These are phyloP conservation scores for Erythrophleum ivorense DNA, from an alignment of 331 rosid species.

Conservation along the genomic window DNA sequence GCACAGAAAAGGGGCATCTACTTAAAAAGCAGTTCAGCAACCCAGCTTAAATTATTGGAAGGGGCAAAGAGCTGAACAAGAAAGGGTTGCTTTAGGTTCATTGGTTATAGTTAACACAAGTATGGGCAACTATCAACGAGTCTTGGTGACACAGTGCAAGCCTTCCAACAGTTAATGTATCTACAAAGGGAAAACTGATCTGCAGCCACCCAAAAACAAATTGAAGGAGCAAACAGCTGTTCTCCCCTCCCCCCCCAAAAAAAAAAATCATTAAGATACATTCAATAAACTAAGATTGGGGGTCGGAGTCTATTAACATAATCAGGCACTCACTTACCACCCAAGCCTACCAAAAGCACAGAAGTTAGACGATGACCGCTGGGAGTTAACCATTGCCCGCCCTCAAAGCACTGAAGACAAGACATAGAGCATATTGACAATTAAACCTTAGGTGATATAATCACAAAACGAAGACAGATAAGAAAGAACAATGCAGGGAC, in stretches of 20 bases:
- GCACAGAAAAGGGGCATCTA: slow-evolving; percentile 27
- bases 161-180: slow-evolving; percentile 54
- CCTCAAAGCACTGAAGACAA: slow-evolving; percentile 41
- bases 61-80: slow-evolving; percentile 26
- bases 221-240: slow-evolving; percentile 44
- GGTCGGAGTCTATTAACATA: slow-evolving; percentile 39
- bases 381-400: slow-evolving; percentile 26
- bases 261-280: slow-evolving; percentile 19
- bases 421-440: slow-evolving; percentile 12
- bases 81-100: slow-evolving; percentile 30
- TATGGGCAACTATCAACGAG: slow-evolving; percentile 44
- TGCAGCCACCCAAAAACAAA: slow-evolving; percentile 51
- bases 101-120: slow-evolving; percentile 44
- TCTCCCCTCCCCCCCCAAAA: slow-evolving; percentile 2
- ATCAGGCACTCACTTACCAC: slow-evolving; percentile 57
- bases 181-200: slow-evolving; percentile 52
- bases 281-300: slow-evolving; percentile 47
- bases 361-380: slow-evolving; percentile 1
- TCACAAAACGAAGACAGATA: neutral
- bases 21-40: slow-evolving; percentile 30
- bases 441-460: slow-evolving; percentile 10
- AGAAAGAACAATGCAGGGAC: neutral
- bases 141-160: slow-evolving; percentile 10
- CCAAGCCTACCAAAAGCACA: slow-evolving; percentile 42
- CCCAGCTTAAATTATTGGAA: slow-evolving; percentile 30